Evolutionary conservation across 2,329 filamentous ascomycete species (phyloP), one percentile per base, ranked within the genome.

Genomic region (Pseudonectria foliicola): DNA sequence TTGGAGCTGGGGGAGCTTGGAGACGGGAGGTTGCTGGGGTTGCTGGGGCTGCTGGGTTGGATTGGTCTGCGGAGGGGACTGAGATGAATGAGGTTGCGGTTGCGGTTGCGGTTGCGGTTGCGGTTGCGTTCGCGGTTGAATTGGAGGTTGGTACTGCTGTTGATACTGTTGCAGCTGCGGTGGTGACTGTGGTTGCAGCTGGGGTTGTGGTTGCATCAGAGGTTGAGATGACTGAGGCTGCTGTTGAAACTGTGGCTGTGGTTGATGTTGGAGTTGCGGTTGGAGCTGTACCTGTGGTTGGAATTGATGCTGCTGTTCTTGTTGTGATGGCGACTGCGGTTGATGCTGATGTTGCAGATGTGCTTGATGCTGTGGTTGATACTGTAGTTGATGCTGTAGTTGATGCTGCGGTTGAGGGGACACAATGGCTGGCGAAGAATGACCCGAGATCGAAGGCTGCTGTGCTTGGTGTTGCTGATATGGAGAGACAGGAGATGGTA

Each of bases 231-330:
- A 10, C n/a, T 30, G 18, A n/a, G 6, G 16, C n/a, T 31, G 23
- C 11, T 38, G 31, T 10, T 24, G 23, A 26, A 30, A 33, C 7
- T 40, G 38, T 6, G 13, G 16, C 15, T 13, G 6, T 14, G 27
- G 25, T 24, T 28, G 12, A 21, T 27, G 18, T 35, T 34, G 37
- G n/a, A 14, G 14, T 6, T 27, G 12, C 27, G 32, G 39, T 13
- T 29, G 27, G 34, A 27, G 14, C 15, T 33, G 32, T 7, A 11
- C 10, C 27, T 39, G 34, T 16, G 32, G 33, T 10, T 24, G 27
- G 7, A 25, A 12, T 15, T 43, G 44, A n/a, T 33, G 38, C n/a
- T 41, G 33, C 8, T 45, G 43, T 8, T 36, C 33, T 4, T 32
- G 23, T n/a, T 34, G 37, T 23, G 31, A 38, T 8, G 34, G 28